These are phyloP conservation scores for Mesembryanthemum crystallinum DNA, from an alignment of 148 eudicot genomes.

Conservation along the genomic window DNA sequence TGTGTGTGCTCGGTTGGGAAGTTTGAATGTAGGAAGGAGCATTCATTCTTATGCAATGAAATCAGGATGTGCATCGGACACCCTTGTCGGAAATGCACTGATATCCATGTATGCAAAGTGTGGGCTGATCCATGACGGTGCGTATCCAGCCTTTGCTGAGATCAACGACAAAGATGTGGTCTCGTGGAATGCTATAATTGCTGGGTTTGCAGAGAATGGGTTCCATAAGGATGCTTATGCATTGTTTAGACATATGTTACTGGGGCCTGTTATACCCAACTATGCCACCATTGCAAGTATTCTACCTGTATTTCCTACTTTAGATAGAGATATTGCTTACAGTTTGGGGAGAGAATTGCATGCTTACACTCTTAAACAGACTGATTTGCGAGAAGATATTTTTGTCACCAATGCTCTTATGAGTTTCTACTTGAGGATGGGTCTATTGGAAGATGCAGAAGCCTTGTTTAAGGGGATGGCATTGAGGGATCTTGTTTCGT, in stretches of 20 bases:
- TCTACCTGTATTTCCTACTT: constrained; percentile 48
- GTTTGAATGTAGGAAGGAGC: constrained; percentile 40
- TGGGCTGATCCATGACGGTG: constrained; percentile 44
- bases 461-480: constrained; percentile 46
- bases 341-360: constrained; percentile 27
- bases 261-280: constrained; percentile 44
- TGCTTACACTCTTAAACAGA: constrained; percentile 36
- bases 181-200: constrained; percentile 71
- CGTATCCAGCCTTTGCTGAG: constrained; percentile 42
- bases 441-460: constrained; percentile 39
- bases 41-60: constrained; percentile 56
- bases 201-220: constrained; percentile 58
- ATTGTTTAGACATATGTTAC: constrained; percentile 49
- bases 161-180: constrained; percentile 59
- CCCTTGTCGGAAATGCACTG: constrained; percentile 69
- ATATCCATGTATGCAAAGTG: constrained; percentile 74
- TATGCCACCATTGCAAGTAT: constrained; percentile 61
- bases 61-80: constrained; percentile 48
- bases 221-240: constrained; percentile 43
- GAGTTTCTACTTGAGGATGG: constrained; percentile 56
- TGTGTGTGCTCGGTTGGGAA: constrained; percentile 46
- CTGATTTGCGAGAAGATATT: constrained; percentile 37
- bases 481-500: constrained; percentile 55
- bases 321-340: constrained; percentile 34
- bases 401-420: constrained; percentile 56